A percentile compares a stretch with the other conserved stretches of the same genome.
These are phyloP conservation scores for Starmerella floris DNA, from an alignment of 805 yeast genomes.

Conservation along the genomic window DNA sequence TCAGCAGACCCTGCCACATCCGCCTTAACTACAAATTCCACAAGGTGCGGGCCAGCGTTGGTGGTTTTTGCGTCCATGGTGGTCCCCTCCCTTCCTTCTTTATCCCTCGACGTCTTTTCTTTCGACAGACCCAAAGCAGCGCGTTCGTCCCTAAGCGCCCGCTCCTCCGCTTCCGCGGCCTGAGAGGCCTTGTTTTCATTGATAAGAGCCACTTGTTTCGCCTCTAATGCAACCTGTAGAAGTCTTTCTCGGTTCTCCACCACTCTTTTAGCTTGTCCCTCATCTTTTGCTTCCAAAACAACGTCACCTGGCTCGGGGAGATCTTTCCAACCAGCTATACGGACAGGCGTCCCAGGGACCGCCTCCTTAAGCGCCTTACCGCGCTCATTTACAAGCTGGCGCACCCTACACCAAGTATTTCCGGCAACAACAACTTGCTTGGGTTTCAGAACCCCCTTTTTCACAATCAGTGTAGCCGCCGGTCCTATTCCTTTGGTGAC, in stretches of 20 bases:
- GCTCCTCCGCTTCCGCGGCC: conserved; percentile 36
- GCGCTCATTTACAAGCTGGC: conserved; percentile 59
- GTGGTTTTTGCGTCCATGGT: conserved; percentile 26
- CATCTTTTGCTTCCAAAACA: conserved; percentile 62
- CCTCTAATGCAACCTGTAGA: conserved; percentile 41
- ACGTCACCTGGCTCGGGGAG: conserved; percentile 85
- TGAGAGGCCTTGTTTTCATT: conserved; percentile 48
- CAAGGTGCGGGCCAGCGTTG: conserved; percentile 26
- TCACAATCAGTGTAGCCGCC: conserved; percentile 71
- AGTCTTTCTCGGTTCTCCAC: conserved; percentile 48
- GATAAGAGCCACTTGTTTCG: conserved; percentile 51
- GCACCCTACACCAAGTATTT: conserved; percentile 69
- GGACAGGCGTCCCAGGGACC: conserved; percentile 80
- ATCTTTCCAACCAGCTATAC: conserved; percentile 87
- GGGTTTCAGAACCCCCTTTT: conserved; percentile 57
- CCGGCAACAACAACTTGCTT: conserved; percentile 80
- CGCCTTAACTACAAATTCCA: conserved; percentile 65
- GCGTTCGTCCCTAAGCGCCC: conserved; percentile 44
- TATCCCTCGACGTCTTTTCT: background rate
- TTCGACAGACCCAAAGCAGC: conserved; percentile 42
- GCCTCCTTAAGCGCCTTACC: conserved; percentile 55
- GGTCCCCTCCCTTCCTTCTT: background rate
- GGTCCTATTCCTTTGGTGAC: conserved; percentile 71
- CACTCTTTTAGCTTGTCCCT: conserved; percentile 62
- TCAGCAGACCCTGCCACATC: conserved; percentile 94